A percentile compares a stretch with the other conserved stretches of the same genome.
Conservation (phyloP, 2,329 filamentous ascomycete genomes). For the Trichoderma sp. region DNA sequence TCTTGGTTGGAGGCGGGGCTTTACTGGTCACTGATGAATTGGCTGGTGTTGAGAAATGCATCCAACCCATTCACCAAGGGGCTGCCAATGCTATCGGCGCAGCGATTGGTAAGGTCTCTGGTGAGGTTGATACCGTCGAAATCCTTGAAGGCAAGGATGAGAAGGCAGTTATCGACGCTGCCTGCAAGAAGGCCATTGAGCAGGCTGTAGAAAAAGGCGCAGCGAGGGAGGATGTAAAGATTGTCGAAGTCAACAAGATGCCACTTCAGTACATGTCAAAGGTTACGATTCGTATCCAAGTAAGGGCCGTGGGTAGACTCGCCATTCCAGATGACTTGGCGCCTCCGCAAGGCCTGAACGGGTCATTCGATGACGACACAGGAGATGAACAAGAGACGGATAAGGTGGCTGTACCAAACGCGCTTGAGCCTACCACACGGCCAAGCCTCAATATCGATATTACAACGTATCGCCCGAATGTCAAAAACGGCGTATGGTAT, state of each 20-base stretch:
- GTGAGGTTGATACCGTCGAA: slow-evolving; percentile 50
- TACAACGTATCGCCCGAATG: slow-evolving; percentile 31
- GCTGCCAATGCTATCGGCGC: slow-evolving; percentile 61
- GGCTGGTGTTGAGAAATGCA: slow-evolving; percentile 48
- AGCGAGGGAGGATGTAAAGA: slow-evolving; percentile 34
- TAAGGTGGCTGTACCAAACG: slow-evolving; percentile 31
- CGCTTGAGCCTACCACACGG: slow-evolving; percentile 31
- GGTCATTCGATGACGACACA: too few relatives aligned
- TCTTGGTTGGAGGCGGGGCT: slow-evolving; percentile 58
- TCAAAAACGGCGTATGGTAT: slow-evolving; percentile 34
- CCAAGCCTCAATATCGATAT: slow-evolving; percentile 33
- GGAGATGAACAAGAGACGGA: slow-evolving; percentile 25
- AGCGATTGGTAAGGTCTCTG: slow-evolving; percentile 54
- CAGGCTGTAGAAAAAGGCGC: slow-evolving; percentile 34
- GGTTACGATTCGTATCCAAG: slow-evolving; percentile 34
- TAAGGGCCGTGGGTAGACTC: slow-evolving; percentile 35
- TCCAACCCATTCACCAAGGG: slow-evolving; percentile 50
- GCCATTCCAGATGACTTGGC: slow-evolving; percentile 30
- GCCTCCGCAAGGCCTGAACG: slow-evolving; percentile 5
- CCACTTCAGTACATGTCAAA: slow-evolving; percentile 38
- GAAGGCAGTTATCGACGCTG: slow-evolving; percentile 39
- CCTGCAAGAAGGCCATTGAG: slow-evolving; percentile 36
- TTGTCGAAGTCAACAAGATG: slow-evolving; percentile 46
- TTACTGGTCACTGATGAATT: slow-evolving; percentile 49
- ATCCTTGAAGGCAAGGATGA: slow-evolving; percentile 40